phyloP scores from a whole-genome alignment of 1,284 basidiomycete species.

The Gomphus sp. region DNA sequence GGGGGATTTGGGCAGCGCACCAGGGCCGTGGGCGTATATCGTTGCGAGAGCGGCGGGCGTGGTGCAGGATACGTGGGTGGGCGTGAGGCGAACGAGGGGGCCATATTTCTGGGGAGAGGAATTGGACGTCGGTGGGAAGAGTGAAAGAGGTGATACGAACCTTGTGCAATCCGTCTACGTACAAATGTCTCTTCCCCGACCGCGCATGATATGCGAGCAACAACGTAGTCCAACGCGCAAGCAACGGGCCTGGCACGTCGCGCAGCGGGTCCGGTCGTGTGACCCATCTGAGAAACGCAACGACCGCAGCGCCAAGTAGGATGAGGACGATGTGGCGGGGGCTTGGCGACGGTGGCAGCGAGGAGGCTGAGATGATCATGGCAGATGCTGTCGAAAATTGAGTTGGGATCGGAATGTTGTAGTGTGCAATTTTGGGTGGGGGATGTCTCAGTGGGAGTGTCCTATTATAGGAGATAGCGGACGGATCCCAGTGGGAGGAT shows the following conservation, averaged over 20 bases:
- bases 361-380: no score
- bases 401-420: no score
- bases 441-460: no score
- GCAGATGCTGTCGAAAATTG: no score
- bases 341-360: neutral
- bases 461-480: no score
- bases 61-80: constrained; percentile 8
- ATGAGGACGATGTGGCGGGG: neutral
- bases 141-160: constrained; percentile 2
- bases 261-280: constrained; percentile 9
- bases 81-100: constrained; percentile 8
- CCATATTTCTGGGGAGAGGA: constrained; percentile 6
- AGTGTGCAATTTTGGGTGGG: no score
- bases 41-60: neutral
- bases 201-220: constrained; percentile 11
- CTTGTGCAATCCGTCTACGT: constrained; percentile 12
- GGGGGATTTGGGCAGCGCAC: constrained; percentile 5
- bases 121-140: neutral
- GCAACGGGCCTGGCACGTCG: constrained; percentile 12
- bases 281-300: neutral
- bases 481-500: no score
- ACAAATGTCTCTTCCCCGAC: constrained; percentile 10
- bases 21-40: constrained; percentile 8
- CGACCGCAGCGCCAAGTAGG: neutral
- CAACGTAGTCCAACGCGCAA: constrained; percentile 11